Evolutionary conservation across 371 early-diverging fungal genomes (phyloP).

Genomic region (Encephalitozoon hellem): DNA sequence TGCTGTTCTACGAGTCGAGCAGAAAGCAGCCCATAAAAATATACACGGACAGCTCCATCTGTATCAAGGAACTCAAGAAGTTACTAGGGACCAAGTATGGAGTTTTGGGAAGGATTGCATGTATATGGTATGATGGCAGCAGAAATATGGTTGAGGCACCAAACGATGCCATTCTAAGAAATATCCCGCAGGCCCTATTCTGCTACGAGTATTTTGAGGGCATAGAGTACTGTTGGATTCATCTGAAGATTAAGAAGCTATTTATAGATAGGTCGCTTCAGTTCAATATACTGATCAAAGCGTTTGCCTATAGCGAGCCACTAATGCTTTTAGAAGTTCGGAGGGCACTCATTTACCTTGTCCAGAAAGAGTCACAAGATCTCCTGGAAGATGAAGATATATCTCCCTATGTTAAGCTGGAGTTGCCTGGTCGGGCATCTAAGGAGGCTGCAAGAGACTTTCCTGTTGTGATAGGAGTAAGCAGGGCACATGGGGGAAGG

Average conservation of each 20-base stretch:
- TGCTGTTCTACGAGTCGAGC: conserved; percentile 24
- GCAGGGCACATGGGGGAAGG: not conserved
- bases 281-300: not conserved
- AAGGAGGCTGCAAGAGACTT: not conserved
- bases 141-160: not conserved
- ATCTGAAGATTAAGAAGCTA: not conserved
- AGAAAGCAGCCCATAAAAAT: conserved; percentile 22
- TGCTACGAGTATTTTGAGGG: conserved; percentile 15
- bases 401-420: not conserved
- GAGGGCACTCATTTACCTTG: not conserved
- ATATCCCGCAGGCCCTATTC: not conserved
- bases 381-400: not conserved
- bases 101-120: not conserved
- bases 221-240: conserved; percentile 13
- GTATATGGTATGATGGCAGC: conserved; percentile 35
- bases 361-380: not conserved
- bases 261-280: not conserved
- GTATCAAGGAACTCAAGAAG: conserved; percentile 19
- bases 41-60: not conserved
- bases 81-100: not conserved
- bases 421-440: not conserved
- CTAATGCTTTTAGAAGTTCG: not conserved
- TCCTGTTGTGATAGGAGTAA: not conserved
- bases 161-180: not conserved
- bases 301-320: not conserved